Evolutionary conservation across 192 early-diverging fungal species (phyloP).

Genomic region (Coemansia sp.): DNA sequence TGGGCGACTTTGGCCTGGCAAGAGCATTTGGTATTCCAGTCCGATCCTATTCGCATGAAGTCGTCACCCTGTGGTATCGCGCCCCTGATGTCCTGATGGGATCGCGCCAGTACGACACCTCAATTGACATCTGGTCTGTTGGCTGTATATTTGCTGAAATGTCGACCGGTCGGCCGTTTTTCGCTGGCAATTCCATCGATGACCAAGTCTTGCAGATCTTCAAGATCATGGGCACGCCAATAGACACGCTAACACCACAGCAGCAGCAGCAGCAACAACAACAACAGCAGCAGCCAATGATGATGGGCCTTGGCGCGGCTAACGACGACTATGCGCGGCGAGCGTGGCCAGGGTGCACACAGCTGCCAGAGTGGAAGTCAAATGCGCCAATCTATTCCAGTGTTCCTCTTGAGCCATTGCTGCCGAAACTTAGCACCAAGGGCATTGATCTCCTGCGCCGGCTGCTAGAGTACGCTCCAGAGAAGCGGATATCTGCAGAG

Average conservation of each 20-base stretch:
- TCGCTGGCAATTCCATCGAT: constrained; percentile 85
- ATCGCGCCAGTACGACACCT: constrained; percentile 85
- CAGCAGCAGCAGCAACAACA: constrained; percentile 1
- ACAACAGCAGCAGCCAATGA: not conserved
- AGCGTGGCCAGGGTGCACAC: constrained; percentile 82
- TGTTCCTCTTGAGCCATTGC: constrained; percentile 71
- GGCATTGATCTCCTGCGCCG: constrained; percentile 86
- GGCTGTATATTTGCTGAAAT: constrained; percentile 93
- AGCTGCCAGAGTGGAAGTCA: constrained; percentile 85
- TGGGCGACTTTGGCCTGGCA: constrained; percentile 96
- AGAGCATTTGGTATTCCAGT: constrained; percentile 96
- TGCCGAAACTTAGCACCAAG: constrained; percentile 81
- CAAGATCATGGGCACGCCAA: constrained; percentile 86
- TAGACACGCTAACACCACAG: constrained; percentile 20
- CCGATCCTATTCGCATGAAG: constrained; percentile 84
- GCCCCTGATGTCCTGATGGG: constrained; percentile 90
- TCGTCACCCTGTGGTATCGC: constrained; percentile 88
- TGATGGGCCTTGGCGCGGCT: not conserved
- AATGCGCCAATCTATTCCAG: constrained; percentile 79
- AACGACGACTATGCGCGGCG: constrained; percentile 31
- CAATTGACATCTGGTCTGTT: constrained; percentile 87
- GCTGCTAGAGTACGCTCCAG: constrained; percentile 78
- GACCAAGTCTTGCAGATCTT: constrained; percentile 93
- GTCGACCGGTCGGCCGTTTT: constrained; percentile 87
- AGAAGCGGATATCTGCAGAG: constrained; percentile 79